Evolutionary conservation across 2,329 filamentous ascomycete genomes (phyloP), one percentile per base, ranked within the genome.

Genomic region (Aureobasidium mangrovei): DNA sequence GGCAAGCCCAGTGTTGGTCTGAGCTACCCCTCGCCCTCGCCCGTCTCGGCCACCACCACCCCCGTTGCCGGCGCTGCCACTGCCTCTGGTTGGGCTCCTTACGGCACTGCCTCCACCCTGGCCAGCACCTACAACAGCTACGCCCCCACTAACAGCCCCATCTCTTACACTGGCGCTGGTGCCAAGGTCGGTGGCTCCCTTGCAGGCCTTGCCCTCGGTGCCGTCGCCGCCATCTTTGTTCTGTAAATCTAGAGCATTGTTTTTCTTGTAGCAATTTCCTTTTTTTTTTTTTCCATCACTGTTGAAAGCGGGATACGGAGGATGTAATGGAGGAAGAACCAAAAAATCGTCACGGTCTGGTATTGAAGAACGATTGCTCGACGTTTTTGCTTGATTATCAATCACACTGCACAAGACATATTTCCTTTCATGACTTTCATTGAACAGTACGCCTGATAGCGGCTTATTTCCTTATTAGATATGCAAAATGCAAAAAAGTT

Each of bases 1-100:
- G 62, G 66, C 26, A 65, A 63, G 32, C 58, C 59, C 8, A 57
- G 57, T 40, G 65, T 72, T 18, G 67, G 63, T 29, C 66, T 73
- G 24, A 64, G 56, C 38, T 64, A 63, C 48, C 48, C 48, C 24
- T 52, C 48, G 26, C 68, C 69, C 33, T 56, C 67, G 26, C 57
- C 67, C 7, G 64, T 63, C 10, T 62, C 66, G 24, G 68, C 67
- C 12, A 46, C 57, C 32, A 56, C 58, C 27, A 65, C 65, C 7
- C 35, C 53, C 8, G 46, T 49, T 31, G 51, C 39, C 36, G 28
- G 12, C 12, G 12, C 44, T 43, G 54, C 48, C 36, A 47, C 52
- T 18, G 38, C 28, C 36, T 45, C 56, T 24, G 41, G 35, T 32
- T 46, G 39, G 35, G 53, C 44, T 41, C 42, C 53, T 33, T 27